phyloP scores from a whole-genome alignment of 129 eudicot genomes.

The Centella asiatica region DNA sequence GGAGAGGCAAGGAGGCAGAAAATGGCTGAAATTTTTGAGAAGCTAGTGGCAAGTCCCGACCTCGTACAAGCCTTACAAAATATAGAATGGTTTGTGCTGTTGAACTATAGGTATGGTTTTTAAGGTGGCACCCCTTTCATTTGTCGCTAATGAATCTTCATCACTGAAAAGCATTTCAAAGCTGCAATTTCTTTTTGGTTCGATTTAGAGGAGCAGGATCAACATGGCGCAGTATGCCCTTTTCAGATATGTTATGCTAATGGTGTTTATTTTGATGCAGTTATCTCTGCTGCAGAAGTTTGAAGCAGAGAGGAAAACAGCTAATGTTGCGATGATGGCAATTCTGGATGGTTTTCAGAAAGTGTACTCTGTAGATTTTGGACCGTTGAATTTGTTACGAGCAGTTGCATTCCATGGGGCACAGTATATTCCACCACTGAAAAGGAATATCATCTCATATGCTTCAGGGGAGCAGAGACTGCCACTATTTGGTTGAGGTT shows the following conservation, averaged over 20 bases:
- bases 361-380: slow-evolving; percentile 83
- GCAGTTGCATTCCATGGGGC: slow-evolving; percentile 86
- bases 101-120: too few relatives aligned
- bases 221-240: neutral
- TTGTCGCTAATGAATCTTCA: neutral
- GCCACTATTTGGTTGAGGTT: slow-evolving; percentile 66
- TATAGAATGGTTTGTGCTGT: too few relatives aligned
- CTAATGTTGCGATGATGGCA: slow-evolving; percentile 82
- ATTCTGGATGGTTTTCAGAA: slow-evolving; percentile 88
- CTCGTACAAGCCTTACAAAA: too few relatives aligned
- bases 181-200: neutral
- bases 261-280: slow-evolving; percentile 19
- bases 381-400: slow-evolving; percentile 65
- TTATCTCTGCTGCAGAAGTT: slow-evolving; percentile 57
- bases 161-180: neutral
- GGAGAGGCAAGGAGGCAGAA: too few relatives aligned
- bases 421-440: slow-evolving; percentile 57
- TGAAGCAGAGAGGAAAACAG: slow-evolving; percentile 78
- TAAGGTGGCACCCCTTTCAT: neutral
- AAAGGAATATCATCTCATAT: slow-evolving; percentile 67
- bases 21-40: too few relatives aligned
- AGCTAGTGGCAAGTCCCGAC: too few relatives aligned
- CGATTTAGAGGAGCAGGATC: neutral
- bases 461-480: slow-evolving; percentile 84
- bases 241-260: neutral